phyloP scores from a whole-genome alignment of 225 moss, liverwort and hornwort genomes.

The Pseudoscleropodium purum region DNA sequence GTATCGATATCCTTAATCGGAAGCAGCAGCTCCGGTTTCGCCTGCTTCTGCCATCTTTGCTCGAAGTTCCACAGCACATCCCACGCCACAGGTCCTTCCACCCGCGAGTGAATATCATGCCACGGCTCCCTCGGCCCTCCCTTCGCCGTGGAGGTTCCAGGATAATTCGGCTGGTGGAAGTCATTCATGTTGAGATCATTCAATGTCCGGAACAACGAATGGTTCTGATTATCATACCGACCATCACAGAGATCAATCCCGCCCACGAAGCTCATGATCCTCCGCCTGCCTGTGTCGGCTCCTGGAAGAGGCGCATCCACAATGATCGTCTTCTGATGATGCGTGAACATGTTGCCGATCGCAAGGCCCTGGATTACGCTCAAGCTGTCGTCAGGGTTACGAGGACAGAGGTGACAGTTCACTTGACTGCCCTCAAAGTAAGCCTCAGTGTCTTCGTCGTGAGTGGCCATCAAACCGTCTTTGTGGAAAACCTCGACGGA shows the following conservation, averaged over 20 bases:
- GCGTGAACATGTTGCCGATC: conserved; percentile 82
- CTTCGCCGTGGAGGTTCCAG: conserved; percentile 3
- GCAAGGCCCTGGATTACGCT: conserved; percentile 49
- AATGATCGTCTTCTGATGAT: conserved; percentile 73
- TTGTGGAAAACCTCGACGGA: conserved; percentile 42
- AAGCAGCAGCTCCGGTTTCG: neutral
- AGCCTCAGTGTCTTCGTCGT: conserved; percentile 60
- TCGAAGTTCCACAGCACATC: conserved; percentile 85
- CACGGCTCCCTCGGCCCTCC: conserved; percentile 88
- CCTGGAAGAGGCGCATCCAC: conserved; percentile 62
- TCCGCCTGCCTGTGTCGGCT: conserved; percentile 22
- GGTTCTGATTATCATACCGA: conserved; percentile 69
- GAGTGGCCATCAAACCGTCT: conserved; percentile 82
- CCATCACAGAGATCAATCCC: conserved; percentile 83
- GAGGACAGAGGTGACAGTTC: conserved; percentile 61
- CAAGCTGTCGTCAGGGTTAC: conserved; percentile 61
- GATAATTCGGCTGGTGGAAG: conserved; percentile 73
- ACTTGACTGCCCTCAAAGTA: conserved; percentile 34
- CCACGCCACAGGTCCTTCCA: conserved; percentile 77
- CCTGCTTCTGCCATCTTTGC: conserved; percentile 74
- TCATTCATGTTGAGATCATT: conserved; percentile 39
- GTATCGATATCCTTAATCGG: conserved; percentile 20
- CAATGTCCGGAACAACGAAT: conserved; percentile 54
- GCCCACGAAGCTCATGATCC: conserved; percentile 67
- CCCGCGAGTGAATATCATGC: conserved; percentile 69